phyloP scores from a whole-genome alignment of 768 basidiomycete genomes.

The Boletus barrowsii region DNA sequence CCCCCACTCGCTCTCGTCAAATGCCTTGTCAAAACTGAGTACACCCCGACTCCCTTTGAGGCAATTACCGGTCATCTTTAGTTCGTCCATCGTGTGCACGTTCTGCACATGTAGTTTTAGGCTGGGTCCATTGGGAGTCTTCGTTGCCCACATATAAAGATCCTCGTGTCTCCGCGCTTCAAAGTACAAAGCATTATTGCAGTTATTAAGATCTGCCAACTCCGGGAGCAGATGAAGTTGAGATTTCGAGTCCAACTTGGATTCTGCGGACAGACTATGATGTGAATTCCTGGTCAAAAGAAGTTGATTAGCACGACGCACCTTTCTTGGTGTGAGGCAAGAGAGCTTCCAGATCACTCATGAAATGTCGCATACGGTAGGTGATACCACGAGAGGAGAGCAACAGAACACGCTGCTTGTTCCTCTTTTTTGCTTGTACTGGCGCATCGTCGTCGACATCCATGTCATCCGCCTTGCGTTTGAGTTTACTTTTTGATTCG shows the following conservation, averaged over 20 bases:
- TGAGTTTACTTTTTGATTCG: conserved; percentile 43
- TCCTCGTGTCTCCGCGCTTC: conserved; percentile 96
- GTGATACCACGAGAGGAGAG: conserved; percentile 93
- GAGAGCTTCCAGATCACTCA: conserved; percentile 88
- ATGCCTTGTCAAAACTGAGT: conserved; percentile 86
- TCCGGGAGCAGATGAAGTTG: conserved; percentile 91
- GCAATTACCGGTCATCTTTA: conserved; percentile 99
- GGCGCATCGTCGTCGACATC: conserved; percentile 52
- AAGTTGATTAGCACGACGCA: conserved; percentile 32
- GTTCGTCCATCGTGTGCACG: conserved; percentile 98
- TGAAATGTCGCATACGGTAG: conserved; percentile 94
- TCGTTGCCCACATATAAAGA: conserved; percentile 93
- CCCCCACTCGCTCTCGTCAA: conserved; percentile 87
- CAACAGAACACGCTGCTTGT: conserved; percentile 93
- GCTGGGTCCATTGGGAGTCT: conserved; percentile 96
- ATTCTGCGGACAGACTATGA: conserved; percentile 51
- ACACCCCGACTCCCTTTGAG: conserved; percentile 92
- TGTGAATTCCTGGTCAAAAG: not conserved
- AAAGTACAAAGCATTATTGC: conserved; percentile 96
- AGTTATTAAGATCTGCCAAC: conserved; percentile 94
- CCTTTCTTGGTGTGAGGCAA: conserved; percentile 98
- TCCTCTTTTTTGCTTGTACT: conserved; percentile 55
- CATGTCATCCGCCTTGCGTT: conserved; percentile 63
- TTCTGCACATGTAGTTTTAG: conserved; percentile 98
- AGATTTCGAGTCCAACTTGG: conserved; percentile 96